phyloP scores from a whole-genome alignment of 768 basidiomycete species.

The Mycena amicta region DNA sequence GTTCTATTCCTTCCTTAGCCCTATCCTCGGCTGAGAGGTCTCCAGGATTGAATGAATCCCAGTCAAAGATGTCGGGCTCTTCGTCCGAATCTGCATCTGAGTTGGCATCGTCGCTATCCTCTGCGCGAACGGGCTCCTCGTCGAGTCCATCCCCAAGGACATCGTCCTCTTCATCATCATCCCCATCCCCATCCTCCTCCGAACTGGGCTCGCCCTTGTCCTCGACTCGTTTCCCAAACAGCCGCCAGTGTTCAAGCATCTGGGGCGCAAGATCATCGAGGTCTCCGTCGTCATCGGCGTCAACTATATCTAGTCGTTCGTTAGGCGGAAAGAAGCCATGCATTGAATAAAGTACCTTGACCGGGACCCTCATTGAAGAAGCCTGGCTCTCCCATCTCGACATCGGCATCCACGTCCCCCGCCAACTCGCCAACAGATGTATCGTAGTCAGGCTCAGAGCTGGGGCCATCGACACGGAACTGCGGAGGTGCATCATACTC shows the following conservation, averaged over 20 bases:
- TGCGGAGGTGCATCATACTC: neutral
- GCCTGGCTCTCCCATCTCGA: neutral
- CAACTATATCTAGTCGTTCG: neutral
- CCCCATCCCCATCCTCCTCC: conserved; percentile 3
- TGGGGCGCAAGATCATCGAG: neutral
- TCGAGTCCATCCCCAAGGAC: neutral
- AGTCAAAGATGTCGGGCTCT: neutral
- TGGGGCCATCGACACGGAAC: neutral
- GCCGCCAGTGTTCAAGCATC: neutral
- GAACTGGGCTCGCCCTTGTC: no score
- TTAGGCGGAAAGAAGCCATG: neutral
- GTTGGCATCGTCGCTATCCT: neutral
- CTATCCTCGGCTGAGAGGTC: neutral
- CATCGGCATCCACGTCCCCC: neutral
- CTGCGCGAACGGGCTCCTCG: neutral
- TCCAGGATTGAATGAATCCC: neutral
- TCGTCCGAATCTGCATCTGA: neutral
- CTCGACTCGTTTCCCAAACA: neutral
- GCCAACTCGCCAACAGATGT: neutral
- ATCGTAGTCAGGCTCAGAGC: neutral
- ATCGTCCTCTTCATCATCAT: neutral
- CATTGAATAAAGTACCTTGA: neutral
- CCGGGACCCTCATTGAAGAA: neutral
- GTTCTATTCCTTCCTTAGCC: neutral
- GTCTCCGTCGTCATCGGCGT: neutral